phyloP scores from a whole-genome alignment of 164 flowering plant species.

The Annona squamosa region DNA sequence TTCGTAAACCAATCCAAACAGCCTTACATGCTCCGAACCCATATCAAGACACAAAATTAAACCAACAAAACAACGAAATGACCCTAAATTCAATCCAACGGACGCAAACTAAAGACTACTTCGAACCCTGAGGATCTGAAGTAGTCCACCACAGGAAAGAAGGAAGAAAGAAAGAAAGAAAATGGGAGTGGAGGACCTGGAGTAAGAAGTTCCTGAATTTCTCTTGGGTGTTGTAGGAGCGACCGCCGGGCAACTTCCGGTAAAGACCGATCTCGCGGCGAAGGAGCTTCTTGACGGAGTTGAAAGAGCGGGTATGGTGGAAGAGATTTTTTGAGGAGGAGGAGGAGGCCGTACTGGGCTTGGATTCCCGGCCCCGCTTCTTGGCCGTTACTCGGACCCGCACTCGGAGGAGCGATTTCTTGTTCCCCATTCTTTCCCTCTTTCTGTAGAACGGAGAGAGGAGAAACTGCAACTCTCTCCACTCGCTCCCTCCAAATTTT shows the following conservation, averaged over 20 bases:
- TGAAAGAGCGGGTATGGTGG: neutral
- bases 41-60: too few relatives aligned
- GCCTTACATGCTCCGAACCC: too few relatives aligned
- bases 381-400: constrained; percentile 11
- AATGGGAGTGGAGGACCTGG: constrained; percentile 6
- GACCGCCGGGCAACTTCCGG: neutral
- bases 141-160: neutral
- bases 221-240: constrained; percentile 9
- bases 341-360: neutral
- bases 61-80: neutral
- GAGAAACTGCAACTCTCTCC: neutral
- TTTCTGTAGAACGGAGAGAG: neutral
- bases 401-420: constrained; percentile 5
- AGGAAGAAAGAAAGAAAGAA: neutral
- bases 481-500: neutral
- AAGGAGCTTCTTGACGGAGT: constrained; percentile 15
- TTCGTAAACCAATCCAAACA: too few relatives aligned
- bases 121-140: neutral
- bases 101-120: neutral
- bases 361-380: constrained; percentile 7
- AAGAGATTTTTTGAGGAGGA: neutral
- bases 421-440: neutral
- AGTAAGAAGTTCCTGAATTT: constrained; percentile 16
- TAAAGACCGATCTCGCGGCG: constrained; percentile 8
- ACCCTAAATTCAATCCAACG: neutral